phyloP scores from a whole-genome alignment of 148 eudicot genomes.

The Camellia lanceoleosa region DNA sequence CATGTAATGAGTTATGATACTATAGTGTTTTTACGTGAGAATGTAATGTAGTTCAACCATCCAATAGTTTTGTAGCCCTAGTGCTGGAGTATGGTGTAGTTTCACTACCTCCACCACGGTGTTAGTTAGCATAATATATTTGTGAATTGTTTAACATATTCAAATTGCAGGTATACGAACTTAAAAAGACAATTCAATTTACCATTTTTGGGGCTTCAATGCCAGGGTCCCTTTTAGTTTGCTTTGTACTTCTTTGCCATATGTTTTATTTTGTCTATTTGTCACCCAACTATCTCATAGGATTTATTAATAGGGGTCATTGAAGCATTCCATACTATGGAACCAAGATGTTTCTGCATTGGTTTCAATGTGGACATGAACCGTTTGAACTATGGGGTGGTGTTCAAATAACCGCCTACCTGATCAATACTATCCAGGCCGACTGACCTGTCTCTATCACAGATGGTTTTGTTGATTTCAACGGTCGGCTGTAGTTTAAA shows the following conservation, averaged over 20 bases:
- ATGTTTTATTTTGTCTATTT: not conserved
- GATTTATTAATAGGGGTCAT: too few relatives aligned
- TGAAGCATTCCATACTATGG: too few relatives aligned
- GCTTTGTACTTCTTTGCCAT: not conserved
- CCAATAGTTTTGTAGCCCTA: not conserved
- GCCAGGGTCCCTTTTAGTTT: not conserved
- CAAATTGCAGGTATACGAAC: not conserved
- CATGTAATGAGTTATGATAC: not conserved
- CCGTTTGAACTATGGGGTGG: not conserved
- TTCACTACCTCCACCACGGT: not conserved
- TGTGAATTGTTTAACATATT: not conserved
- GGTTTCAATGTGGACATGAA: not conserved
- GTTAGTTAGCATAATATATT: not conserved
- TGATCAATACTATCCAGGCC: not conserved
- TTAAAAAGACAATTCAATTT: not conserved
- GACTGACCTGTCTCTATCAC: not conserved
- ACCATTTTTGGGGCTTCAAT: not conserved
- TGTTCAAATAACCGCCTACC: not conserved
- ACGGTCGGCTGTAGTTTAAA: too few relatives aligned
- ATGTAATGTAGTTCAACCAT: not conserved
- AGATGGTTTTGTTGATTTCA: not conserved
- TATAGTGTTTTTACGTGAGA: not conserved
- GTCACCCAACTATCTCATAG: too few relatives aligned
- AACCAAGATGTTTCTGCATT: not conserved
- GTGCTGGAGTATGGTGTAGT: not conserved